Evolutionary conservation across 371 early-diverging fungal genomes (phyloP).

Genomic region (Mucor indicus): DNA sequence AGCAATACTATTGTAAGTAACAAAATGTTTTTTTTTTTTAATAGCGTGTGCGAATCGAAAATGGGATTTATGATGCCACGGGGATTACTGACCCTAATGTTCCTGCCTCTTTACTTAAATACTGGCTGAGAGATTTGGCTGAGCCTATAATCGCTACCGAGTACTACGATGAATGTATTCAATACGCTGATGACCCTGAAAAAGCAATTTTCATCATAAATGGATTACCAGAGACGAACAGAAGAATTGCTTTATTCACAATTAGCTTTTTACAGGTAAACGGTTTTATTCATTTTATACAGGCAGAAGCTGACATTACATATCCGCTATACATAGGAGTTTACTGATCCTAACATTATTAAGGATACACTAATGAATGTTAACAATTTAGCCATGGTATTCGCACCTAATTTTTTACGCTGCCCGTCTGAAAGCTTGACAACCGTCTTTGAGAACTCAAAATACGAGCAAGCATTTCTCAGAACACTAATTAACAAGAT

Average conservation of each 20-base stretch:
- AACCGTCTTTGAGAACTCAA: slow-evolving; percentile 80
- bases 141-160: slow-evolving; percentile 87
- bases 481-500: slow-evolving; percentile 37
- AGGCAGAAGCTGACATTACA: too few relatives aligned
- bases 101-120: slow-evolving; percentile 88
- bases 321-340: slow-evolving; percentile 39
- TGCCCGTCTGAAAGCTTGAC: slow-evolving; percentile 81
- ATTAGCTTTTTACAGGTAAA: slow-evolving; percentile 76
- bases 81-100: slow-evolving; percentile 87
- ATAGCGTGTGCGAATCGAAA: slow-evolving; percentile 77
- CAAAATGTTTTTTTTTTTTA: neutral
- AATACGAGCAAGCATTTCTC: slow-evolving; percentile 59
- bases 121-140: slow-evolving; percentile 91
- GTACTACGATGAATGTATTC: slow-evolving; percentile 73
- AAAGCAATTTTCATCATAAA: slow-evolving; percentile 63
- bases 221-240: slow-evolving; percentile 70
- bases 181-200: slow-evolving; percentile 49
- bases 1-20: too few relatives aligned
- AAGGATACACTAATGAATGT: slow-evolving; percentile 84
- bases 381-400: slow-evolving; percentile 92
- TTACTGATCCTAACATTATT: slow-evolving; percentile 68
- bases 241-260: slow-evolving; percentile 75
- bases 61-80: slow-evolving; percentile 67
- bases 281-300: too few relatives aligned
- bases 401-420: slow-evolving; percentile 91